phyloP scores from a whole-genome alignment of 257 asterid genomes.

The Coffea canephora region DNA sequence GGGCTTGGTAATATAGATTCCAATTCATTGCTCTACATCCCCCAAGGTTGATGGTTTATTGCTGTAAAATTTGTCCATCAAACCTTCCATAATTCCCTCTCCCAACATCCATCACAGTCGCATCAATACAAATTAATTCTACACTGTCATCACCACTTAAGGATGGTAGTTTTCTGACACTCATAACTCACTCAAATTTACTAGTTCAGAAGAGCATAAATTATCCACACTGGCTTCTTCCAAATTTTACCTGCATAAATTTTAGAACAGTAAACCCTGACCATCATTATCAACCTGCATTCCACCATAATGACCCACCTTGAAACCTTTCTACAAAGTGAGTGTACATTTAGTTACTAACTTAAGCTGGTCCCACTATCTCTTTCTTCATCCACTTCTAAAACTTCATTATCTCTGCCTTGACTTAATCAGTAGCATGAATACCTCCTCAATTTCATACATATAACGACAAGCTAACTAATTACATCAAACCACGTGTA shows the following conservation, averaged over 20 bases:
- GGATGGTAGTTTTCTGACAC: neutral
- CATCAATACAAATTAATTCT: neutral
- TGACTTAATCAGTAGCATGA: neutral
- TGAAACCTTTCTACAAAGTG: neutral
- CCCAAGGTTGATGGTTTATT: neutral
- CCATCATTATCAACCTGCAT: neutral
- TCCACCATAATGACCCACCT: neutral
- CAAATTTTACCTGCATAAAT: neutral
- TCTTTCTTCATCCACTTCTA: neutral
- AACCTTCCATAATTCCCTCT: neutral
- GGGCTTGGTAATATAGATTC: neutral
- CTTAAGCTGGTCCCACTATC: neutral
- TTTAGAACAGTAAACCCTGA: too few species aligned
- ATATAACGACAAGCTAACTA: neutral
- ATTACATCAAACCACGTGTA: neutral
- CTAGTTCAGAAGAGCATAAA: neutral
- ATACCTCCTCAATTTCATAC: neutral
- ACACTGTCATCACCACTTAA: neutral
- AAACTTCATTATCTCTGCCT: neutral
- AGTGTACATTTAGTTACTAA: too few species aligned
- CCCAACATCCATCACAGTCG: neutral
- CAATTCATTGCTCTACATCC: neutral
- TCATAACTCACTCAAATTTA: neutral
- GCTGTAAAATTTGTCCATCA: neutral
- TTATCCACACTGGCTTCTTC: neutral